Conservation (phyloP, 2,329 filamentous ascomycete species). For the Teratosphaeria pseudoeucalypti region DNA sequence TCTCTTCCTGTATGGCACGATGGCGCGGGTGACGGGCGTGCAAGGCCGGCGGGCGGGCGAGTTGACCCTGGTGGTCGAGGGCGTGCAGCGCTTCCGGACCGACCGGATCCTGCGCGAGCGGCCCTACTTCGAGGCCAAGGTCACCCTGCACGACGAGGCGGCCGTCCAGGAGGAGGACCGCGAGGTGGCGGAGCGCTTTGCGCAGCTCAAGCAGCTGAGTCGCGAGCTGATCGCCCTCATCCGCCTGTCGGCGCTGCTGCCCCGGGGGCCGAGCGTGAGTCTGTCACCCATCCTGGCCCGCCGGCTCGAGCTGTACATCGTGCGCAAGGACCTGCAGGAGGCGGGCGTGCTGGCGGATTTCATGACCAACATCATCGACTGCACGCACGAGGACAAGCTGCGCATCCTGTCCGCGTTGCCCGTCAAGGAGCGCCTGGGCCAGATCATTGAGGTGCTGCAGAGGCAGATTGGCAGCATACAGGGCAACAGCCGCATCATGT, state of each 20-base stretch:
- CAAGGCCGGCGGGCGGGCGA: conserved; percentile 43
- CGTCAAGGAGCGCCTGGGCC: conserved; percentile 65
- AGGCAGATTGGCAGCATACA: conserved; percentile 77
- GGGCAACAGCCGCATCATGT: conserved; percentile 75
- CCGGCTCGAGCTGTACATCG: conserved; percentile 77
- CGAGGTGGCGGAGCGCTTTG: conserved; percentile 61
- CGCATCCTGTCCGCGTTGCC: conserved; percentile 73
- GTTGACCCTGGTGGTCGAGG: conserved; percentile 78
- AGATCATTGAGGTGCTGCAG: conserved; percentile 73
- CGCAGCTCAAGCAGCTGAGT: conserved; percentile 71
- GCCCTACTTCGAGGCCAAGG: conserved; percentile 77
- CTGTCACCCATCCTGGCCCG: conserved; percentile 78
- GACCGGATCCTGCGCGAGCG: conserved; percentile 65
- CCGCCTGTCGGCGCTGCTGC: conserved; percentile 73
- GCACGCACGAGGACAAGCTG: conserved; percentile 82
- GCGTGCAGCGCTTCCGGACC: conserved; percentile 64
- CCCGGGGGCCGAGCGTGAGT: conserved; percentile 53
- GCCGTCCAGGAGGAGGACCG: conserved; percentile 36
- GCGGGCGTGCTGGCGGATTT: conserved; percentile 86
- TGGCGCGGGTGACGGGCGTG: conserved; percentile 43
- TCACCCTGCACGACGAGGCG: conserved; percentile 59
- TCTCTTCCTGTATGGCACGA: conserved; percentile 71
- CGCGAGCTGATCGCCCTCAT: conserved; percentile 78
- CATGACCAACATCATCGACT: conserved; percentile 87
- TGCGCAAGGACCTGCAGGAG: conserved; percentile 68